These are phyloP conservation scores for Cutaneotrichosporon cavernicola DNA, from an alignment of 1,284 basidiomycete genomes.

Conservation along the genomic window DNA sequence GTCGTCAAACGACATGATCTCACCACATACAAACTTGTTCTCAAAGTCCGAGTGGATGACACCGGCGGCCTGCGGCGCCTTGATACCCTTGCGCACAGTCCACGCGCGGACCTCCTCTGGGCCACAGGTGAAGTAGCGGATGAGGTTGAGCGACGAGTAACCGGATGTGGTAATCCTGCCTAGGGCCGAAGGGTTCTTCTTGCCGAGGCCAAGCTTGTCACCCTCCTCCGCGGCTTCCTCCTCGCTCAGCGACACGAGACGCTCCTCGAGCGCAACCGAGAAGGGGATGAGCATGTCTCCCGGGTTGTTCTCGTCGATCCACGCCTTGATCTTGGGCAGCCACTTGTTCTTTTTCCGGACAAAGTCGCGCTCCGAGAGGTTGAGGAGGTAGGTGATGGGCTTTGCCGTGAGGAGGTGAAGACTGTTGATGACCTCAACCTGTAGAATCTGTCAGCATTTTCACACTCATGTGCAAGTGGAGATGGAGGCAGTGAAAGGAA, in stretches of 20 bases:
- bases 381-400: constrained; percentile 97
- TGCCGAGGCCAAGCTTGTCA: constrained; percentile 56
- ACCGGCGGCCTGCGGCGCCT: constrained; percentile 95
- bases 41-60: constrained; percentile 75
- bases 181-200: constrained; percentile 61
- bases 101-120: constrained; percentile 96
- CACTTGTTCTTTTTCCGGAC: constrained; percentile 99
- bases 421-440: constrained; percentile 96
- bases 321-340: constrained; percentile 96
- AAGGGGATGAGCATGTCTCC: constrained; percentile 96
- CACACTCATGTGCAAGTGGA: not conserved
- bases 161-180: constrained; percentile 92
- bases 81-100: constrained; percentile 91
- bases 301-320: constrained; percentile 97
- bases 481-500: constrained; percentile 17
- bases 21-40: constrained; percentile 99
- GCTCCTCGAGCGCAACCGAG: constrained; percentile 93
- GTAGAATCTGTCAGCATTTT: constrained; percentile 20
- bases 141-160: constrained; percentile 82
- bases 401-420: constrained; percentile 93
- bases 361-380: constrained; percentile 93
- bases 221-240: constrained; percentile 75
- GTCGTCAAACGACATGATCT: constrained; percentile 93
- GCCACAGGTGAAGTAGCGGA: constrained; percentile 95
- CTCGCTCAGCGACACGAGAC: constrained; percentile 65